A percentile compares a stretch with the other conserved stretches of the same genome.
phyloP scores from a whole-genome alignment of 306 rosid species.

The Begonia loranthoides region DNA sequence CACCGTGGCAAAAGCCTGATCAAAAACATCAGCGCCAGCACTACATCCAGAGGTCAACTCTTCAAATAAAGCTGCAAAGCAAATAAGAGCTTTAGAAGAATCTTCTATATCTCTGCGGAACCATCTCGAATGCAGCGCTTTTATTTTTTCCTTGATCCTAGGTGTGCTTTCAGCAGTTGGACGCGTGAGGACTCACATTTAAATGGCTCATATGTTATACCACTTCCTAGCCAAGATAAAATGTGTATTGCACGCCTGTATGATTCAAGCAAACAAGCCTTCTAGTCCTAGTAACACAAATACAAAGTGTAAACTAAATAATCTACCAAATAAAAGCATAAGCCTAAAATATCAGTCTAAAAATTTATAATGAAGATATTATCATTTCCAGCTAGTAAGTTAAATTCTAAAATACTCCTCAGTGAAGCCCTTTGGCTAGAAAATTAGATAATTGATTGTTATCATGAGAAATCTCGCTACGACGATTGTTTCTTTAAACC shows the following conservation, averaged over 20 bases:
- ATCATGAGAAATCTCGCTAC: too few relatives aligned
- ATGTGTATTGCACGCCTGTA: conserved; percentile 52
- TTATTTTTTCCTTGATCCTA: conserved; percentile 78
- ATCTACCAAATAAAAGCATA: neutral
- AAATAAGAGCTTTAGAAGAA: conserved; percentile 58
- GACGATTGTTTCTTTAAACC: too few relatives aligned
- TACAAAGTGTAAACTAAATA: conserved; percentile 7
- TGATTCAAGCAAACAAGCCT: conserved; percentile 40
- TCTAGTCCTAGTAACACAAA: conserved; percentile 42
- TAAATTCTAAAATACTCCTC: too few relatives aligned
- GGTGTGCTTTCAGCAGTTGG: conserved; percentile 75
- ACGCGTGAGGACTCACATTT: conserved; percentile 60
- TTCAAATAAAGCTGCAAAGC: conserved; percentile 75
- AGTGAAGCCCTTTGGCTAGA: too few relatives aligned
- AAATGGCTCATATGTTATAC: conserved; percentile 48
- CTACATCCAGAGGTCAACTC: conserved; percentile 70
- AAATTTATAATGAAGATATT: too few relatives aligned
- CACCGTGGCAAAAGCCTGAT: conserved; percentile 84
- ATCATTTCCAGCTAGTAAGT: too few relatives aligned
- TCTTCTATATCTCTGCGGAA: conserved; percentile 61
- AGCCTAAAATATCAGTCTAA: too few relatives aligned
- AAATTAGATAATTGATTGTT: too few relatives aligned
- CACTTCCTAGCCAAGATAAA: conserved; percentile 72
- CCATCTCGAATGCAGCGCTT: conserved; percentile 60
- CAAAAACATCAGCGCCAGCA: conserved; percentile 51